phyloP scores from a whole-genome alignment of 441 rosid species.

The Viola pubescens region DNA sequence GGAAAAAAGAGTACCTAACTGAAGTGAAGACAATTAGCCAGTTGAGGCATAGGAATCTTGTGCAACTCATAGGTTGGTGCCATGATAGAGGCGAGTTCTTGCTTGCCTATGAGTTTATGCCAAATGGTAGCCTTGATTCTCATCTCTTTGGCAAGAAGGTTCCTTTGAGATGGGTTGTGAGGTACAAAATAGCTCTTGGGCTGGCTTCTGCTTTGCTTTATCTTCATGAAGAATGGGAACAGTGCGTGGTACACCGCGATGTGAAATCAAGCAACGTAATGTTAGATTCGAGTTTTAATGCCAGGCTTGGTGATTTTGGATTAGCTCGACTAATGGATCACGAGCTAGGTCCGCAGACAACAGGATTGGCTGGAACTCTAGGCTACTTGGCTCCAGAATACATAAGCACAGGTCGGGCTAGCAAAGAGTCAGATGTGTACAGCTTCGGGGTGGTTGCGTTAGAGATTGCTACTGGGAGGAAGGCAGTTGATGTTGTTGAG shows the following conservation, averaged over 20 bases:
- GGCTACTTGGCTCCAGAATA: slow-evolving; percentile 54
- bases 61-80: slow-evolving; percentile 61
- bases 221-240: slow-evolving; percentile 54
- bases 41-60: slow-evolving; percentile 48
- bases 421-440: slow-evolving; percentile 40
- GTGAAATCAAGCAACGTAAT: slow-evolving; percentile 47
- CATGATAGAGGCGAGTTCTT: slow-evolving; percentile 36
- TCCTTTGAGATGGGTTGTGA: slow-evolving; percentile 31
- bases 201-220: slow-evolving; percentile 44
- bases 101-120: slow-evolving; percentile 46
- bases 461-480: slow-evolving; percentile 39
- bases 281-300: slow-evolving; percentile 45
- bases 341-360: slow-evolving; percentile 37
- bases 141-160: slow-evolving; percentile 32
- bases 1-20: slow-evolving; percentile 40
- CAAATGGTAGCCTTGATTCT: slow-evolving; percentile 46
- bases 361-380: slow-evolving; percentile 37
- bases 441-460: slow-evolving; percentile 37
- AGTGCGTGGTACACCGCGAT: slow-evolving; percentile 45
- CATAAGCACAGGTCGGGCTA: slow-evolving; percentile 33
- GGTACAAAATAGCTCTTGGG: slow-evolving; percentile 35
- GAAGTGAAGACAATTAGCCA: slow-evolving; percentile 46
- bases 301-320: slow-evolving; percentile 50
- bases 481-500: slow-evolving; percentile 14
- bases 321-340: slow-evolving; percentile 45